Evolutionary conservation across 2,329 filamentous ascomycete species (phyloP).

Genomic region (Botrytis tulipae): DNA sequence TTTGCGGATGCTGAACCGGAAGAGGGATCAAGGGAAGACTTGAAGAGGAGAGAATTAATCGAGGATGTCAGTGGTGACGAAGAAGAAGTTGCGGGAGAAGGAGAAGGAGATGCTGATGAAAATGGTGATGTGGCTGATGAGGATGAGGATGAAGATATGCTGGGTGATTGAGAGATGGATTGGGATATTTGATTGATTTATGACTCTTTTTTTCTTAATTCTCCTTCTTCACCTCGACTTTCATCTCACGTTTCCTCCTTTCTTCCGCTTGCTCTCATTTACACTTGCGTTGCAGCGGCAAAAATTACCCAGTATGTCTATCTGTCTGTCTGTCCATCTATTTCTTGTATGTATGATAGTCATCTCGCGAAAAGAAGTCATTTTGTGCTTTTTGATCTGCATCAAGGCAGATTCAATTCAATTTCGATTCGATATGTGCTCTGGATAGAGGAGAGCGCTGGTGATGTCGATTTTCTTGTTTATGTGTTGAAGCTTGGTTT

Average conservation of each 20-base stretch:
- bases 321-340: background rate
- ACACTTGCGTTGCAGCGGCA: background rate
- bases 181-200: background rate
- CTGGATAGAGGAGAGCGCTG: background rate
- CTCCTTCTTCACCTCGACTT: background rate
- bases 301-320: background rate
- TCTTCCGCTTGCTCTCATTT: background rate
- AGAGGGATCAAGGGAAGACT: conserved; percentile 58
- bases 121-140: conserved; percentile 36
- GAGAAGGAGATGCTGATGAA: conserved; percentile 38
- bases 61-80: conserved; percentile 46
- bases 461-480: background rate
- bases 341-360: conserved; percentile 7
- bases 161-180: conserved; percentile 42
- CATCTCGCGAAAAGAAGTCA: background rate
- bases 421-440: background rate
- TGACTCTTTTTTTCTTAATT: conserved; percentile 1
- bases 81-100: conserved; percentile 43
- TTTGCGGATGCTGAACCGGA: conserved; percentile 52
- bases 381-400: background rate
- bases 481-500: background rate
- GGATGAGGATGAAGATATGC: conserved; percentile 42
- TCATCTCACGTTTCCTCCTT: background rate
- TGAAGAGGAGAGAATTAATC: conserved; percentile 53
- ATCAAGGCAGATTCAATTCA: background rate